Percentiles rank a stretch among this genome's conserved stretches.
Evolutionary conservation across 202 grass and related monocot genomes (phyloP).

Genomic region (Hordeum pubiflorum): DNA sequence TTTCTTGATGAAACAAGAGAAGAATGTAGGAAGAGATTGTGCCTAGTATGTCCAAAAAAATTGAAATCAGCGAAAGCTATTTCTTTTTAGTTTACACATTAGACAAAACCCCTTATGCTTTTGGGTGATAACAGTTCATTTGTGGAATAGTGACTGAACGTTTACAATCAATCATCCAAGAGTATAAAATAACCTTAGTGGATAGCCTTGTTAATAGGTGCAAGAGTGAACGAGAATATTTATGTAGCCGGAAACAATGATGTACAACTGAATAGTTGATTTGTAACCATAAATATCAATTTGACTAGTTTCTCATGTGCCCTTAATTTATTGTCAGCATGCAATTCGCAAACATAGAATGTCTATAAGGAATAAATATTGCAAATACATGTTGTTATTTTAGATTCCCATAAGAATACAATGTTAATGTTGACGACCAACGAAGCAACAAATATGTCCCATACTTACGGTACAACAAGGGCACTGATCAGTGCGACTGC

Average conservation of each 20-base stretch:
- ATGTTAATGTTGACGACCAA: not conserved
- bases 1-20: slow-evolving; percentile 69
- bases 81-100: not conserved
- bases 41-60: slow-evolving; percentile 27
- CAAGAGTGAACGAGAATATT: not conserved
- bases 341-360: not conserved
- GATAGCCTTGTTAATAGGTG: not conserved
- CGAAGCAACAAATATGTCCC: not conserved
- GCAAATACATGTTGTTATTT: not conserved
- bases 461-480: slow-evolving; percentile 73
- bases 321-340: not conserved
- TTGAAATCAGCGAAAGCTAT: not conserved
- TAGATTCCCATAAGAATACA: not conserved
- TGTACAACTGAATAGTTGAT: not conserved
- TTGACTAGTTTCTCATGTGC: not conserved
- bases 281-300: not conserved
- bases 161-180: not conserved
- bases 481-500: slow-evolving; percentile 56
- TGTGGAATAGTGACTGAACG: not conserved
- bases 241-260: not conserved
- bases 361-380: not conserved
- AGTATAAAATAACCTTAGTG: not conserved
- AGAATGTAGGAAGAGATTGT: slow-evolving; percentile 87
- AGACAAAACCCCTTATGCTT: not conserved
- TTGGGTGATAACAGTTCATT: not conserved